Base-by-base conservation (phyloP, 345 rosid genomes). In the Litchi chinensis region DNA sequence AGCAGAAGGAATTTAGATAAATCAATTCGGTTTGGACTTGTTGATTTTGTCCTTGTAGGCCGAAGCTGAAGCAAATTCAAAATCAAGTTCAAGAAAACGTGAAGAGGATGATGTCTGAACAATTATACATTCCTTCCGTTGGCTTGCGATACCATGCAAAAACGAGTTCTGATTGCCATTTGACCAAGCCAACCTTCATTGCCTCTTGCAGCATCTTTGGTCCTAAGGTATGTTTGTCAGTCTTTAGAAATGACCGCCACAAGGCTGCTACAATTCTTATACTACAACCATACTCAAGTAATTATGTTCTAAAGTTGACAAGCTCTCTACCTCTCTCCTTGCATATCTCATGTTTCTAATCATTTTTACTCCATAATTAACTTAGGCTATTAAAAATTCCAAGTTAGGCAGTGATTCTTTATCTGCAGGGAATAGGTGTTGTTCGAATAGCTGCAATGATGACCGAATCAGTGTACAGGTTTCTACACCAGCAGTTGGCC, bases 151-250 rank as follows among this genome's bases (percentile, higher is more conserved):
- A 63, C 74, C 75, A 48, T 39, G 80, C 32, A 60, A 84, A 78
- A 79, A 68, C 82, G 50, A 86, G 79, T n/a, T 75, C 85, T 0
- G 54, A 65, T 39, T 70, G 62, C 74, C 54, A 60, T 76, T 60
- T 74, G 71, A 40, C 70, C 77, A 95, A 90, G 77, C 96, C 92
- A 37, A 71, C 84, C 24, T 85, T 95, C 73, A 68, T 93, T 74
- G 98, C 96, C 70, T 95, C 97, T 19, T 90, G 98, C 82, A 93
- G 98, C 69, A 71, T 68, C 71, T 92, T 95, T 66, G 97, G 99
- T 76, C 91, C 90, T 59, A 85, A 94, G 97, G 99, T 91, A 85
- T 5, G 5, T 41, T 8, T 5, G 8, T 26, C 28, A 26, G 28
- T 26, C 28, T 39, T 60, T 46, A 48, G 41, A 73, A 65, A 52